Conservation (phyloP, 768 basidiomycete genomes). For the Boletus bicolor region DNA sequence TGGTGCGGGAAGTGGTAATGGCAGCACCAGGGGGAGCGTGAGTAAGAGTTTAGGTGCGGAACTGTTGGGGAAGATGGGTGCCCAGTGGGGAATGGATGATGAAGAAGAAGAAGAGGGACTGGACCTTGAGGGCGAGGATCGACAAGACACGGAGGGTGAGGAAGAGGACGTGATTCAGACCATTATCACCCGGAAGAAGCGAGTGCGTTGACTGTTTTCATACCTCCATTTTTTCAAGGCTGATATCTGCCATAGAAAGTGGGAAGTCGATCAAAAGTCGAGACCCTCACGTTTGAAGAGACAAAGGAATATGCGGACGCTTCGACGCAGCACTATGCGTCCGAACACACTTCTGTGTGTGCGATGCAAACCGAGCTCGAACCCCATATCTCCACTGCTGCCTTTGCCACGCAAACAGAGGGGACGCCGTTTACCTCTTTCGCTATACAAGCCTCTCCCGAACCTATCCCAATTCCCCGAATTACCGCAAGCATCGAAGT, state of each 20-base stretch:
- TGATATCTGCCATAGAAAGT: slow-evolving; percentile 52
- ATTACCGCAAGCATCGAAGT: slow-evolving; percentile 51
- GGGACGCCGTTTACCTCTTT: slow-evolving; percentile 20
- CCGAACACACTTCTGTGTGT: slow-evolving; percentile 45
- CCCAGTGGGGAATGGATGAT: slow-evolving; percentile 41
- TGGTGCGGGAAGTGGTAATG: slow-evolving; percentile 40
- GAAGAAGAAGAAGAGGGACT: slow-evolving; percentile 39
- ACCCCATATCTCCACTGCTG: slow-evolving; percentile 43
- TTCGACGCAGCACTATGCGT: slow-evolving; percentile 64
- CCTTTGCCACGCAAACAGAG: slow-evolving; percentile 60
- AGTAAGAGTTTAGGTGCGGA: slow-evolving; percentile 79
- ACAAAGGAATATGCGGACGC: slow-evolving; percentile 75
- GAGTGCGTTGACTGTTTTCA: slow-evolving; percentile 41
- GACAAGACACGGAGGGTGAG: slow-evolving; percentile 58
- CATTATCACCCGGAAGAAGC: slow-evolving; percentile 81
- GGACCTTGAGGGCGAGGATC: slow-evolving; percentile 40
- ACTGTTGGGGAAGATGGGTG: slow-evolving; percentile 58
- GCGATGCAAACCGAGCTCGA: slow-evolving; percentile 63
- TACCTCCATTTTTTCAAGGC: slow-evolving; percentile 6
- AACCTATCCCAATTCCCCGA: slow-evolving; percentile 30
- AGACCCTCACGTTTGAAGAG: slow-evolving; percentile 51
- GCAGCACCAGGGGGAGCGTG: slow-evolving; percentile 53
- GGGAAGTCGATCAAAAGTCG: slow-evolving; percentile 50
- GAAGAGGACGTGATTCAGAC: slow-evolving; percentile 72
- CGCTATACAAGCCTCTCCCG: slow-evolving; percentile 39